These are phyloP conservation scores for Rickenella mellea DNA, from an alignment of 768 basidiomycete genomes.

Conservation along the genomic window DNA sequence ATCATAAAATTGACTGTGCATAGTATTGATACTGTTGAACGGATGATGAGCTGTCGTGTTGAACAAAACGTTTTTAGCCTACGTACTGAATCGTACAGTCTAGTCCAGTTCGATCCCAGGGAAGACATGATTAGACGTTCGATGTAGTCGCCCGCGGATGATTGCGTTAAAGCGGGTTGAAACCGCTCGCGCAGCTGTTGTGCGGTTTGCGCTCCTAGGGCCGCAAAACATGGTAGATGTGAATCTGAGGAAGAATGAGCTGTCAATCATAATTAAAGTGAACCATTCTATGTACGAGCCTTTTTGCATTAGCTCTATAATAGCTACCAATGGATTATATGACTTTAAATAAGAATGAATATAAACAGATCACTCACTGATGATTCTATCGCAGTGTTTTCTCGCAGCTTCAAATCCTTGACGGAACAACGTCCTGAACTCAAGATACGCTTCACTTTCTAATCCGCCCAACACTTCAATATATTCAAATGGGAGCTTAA, in stretches of 20 bases:
- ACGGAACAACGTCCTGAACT: conserved; percentile 82
- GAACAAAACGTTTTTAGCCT: background rate
- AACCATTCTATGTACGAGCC: conserved; percentile 31
- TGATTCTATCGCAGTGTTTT: conserved; percentile 94
- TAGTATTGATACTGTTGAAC: conserved; percentile 78
- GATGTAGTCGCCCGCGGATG: conserved; percentile 78
- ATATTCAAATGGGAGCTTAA: conserved; percentile 93
- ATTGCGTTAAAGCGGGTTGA: conserved; percentile 82
- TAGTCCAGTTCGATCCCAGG: conserved; percentile 88
- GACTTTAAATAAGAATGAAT: conserved; percentile 9
- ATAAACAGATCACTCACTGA: conserved; percentile 46
- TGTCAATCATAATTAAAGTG: conserved; percentile 3
- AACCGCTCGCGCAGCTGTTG: conserved; percentile 85
- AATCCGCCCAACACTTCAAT: conserved; percentile 91
- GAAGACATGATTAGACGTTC: conserved; percentile 86
- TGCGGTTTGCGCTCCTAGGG: conserved; percentile 87
- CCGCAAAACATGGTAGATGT: conserved; percentile 79
- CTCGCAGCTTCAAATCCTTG: conserved; percentile 90
- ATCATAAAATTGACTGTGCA: conserved; percentile 77
- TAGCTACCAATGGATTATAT: conserved; percentile 29
- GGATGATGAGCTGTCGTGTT: background rate
- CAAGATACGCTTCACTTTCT: conserved; percentile 60
- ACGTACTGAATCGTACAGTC: conserved; percentile 88
- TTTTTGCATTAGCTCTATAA: conserved; percentile 98
- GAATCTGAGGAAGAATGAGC: conserved; percentile 48